A percentile compares a stretch with the other conserved stretches of the same genome.
phyloP scores from a whole-genome alignment of 2,329 filamentous ascomycete genomes.

The Neopestalotiopsis sp. region DNA sequence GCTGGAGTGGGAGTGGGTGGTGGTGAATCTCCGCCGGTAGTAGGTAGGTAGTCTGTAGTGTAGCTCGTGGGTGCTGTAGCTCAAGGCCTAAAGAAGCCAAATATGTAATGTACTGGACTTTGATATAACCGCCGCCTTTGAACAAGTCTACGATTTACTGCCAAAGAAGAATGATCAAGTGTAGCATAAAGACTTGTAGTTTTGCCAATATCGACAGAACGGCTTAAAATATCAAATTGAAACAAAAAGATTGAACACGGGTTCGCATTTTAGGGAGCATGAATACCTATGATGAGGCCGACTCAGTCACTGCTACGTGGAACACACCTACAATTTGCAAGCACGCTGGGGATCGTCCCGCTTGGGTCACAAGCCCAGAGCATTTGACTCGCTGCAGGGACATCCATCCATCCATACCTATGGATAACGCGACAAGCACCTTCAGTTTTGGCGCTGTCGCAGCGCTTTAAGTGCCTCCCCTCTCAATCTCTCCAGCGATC shows the following conservation, averaged over 20 bases:
- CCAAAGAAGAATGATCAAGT: background rate
- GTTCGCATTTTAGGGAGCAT: background rate
- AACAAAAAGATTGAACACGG: slow-evolving; percentile 4
- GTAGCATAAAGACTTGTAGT: background rate
- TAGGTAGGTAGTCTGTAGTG: background rate
- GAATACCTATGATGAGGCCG: background rate
- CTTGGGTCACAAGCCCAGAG: slow-evolving; percentile 9
- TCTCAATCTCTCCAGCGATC: background rate
- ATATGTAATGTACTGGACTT: background rate
- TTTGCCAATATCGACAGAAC: background rate
- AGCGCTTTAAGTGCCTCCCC: background rate
- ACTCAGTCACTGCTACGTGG: background rate
- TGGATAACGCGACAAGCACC: background rate
- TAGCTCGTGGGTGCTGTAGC: background rate
- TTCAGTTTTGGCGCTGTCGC: background rate
- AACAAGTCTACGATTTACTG: background rate
- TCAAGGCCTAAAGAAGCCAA: background rate
- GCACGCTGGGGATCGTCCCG: background rate
- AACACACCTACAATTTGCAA: background rate
- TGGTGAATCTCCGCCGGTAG: background rate
- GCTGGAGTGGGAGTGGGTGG: background rate
- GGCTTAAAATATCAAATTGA: slow-evolving; percentile 10
- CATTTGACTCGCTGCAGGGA: slow-evolving; percentile 4
- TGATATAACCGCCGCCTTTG: background rate
- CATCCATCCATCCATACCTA: background rate